These are phyloP conservation scores for Teunomyces stri DNA, from an alignment of 805 yeast species.

Conservation along the genomic window DNA sequence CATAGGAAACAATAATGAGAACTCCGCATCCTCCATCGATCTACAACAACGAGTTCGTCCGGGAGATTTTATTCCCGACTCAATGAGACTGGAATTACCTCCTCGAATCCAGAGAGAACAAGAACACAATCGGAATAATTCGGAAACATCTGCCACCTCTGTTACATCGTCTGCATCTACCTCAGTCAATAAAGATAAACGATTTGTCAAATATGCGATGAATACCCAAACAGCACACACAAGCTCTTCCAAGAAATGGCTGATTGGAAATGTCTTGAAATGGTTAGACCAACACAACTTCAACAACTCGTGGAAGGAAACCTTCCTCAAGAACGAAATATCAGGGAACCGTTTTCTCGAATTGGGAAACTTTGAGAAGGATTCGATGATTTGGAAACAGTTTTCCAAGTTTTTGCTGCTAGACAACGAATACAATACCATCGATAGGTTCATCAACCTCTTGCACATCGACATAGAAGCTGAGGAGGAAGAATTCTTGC, in stretches of 20 bases:
- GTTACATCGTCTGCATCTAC: slow-evolving; percentile 30
- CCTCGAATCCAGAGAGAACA: background rate
- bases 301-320: slow-evolving; percentile 69
- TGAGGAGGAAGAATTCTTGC: slow-evolving; percentile 6
- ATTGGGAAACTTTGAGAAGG: slow-evolving; percentile 61
- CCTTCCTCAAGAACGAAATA: slow-evolving; percentile 57
- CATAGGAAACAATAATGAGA: background rate
- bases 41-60: background rate
- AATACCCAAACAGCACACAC: slow-evolving; percentile 25
- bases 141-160: slow-evolving; percentile 35
- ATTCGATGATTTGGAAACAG: slow-evolving; percentile 46
- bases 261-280: slow-evolving; percentile 55
- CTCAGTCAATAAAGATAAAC: slow-evolving; percentile 31
- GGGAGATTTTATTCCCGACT: background rate
- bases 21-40: background rate
- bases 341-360: slow-evolving; percentile 63
- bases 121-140: slow-evolving; percentile 30
- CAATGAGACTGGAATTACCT: background rate
- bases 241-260: slow-evolving; percentile 63
- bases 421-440: slow-evolving; percentile 49
- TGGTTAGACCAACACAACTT: slow-evolving; percentile 75
- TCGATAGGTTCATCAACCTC: slow-evolving; percentile 55
- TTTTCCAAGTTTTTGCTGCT: slow-evolving; percentile 31
- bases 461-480: slow-evolving; percentile 25
- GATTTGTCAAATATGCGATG: slow-evolving; percentile 45